phyloP scores from a whole-genome alignment of 2,329 filamentous ascomycete species.

The Curvularia eragrostidis region DNA sequence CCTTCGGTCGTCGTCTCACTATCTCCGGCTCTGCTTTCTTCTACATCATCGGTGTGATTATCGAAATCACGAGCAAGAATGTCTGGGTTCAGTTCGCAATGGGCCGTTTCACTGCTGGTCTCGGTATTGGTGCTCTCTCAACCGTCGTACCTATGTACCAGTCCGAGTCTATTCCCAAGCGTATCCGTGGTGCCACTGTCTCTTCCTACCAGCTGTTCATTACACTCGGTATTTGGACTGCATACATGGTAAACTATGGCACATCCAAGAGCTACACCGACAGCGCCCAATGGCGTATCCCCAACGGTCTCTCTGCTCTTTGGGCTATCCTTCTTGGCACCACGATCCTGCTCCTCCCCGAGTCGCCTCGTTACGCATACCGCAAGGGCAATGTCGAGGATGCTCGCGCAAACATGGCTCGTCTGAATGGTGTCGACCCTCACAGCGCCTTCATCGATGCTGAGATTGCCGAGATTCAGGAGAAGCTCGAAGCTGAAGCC shows the following conservation, averaged over 20 bases:
- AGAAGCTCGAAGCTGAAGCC: conserved; percentile 62
- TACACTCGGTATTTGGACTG: conserved; percentile 69
- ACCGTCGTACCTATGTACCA: conserved; percentile 68
- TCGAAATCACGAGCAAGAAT: conserved; percentile 66
- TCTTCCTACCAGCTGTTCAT: conserved; percentile 72
- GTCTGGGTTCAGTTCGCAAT: conserved; percentile 69
- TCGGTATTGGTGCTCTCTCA: conserved; percentile 70
- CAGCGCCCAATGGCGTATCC: conserved; percentile 67
- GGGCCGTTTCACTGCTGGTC: conserved; percentile 68
- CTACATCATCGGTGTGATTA: conserved; percentile 68
- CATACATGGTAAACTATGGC: conserved; percentile 64
- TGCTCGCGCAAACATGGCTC: conserved; percentile 60
- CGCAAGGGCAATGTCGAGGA: conserved; percentile 59
- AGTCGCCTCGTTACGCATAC: conserved; percentile 65
- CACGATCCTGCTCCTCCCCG: conserved; percentile 63
- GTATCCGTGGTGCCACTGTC: conserved; percentile 69
- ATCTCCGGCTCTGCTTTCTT: conserved; percentile 68
- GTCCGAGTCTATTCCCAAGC: conserved; percentile 68
- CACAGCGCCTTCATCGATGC: conserved; percentile 61
- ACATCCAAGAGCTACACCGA: conserved; percentile 59
- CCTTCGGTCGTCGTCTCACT: conserved; percentile 65
- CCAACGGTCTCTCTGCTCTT: conserved; percentile 65
- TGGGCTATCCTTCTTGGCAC: conserved; percentile 62
- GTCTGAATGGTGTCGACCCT: conserved; percentile 61
- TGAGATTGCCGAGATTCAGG: conserved; percentile 63